phyloP scores from a whole-genome alignment of 345 rosid genomes.

The Hibiscus tridactylites region DNA sequence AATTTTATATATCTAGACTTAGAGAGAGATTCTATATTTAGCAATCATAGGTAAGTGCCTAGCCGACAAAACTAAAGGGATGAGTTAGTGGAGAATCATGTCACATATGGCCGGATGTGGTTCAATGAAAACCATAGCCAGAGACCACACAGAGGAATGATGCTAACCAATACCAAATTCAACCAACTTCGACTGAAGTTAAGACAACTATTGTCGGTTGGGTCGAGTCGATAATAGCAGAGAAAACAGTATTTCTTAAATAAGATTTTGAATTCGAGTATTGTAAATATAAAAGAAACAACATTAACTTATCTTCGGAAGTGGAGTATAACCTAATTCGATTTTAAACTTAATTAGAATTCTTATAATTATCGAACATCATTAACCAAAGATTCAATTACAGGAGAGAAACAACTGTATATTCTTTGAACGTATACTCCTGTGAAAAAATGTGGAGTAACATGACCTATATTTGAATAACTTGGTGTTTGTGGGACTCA shows the following conservation, averaged over 20 bases:
- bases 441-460: background rate
- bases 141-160: background rate
- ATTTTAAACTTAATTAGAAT: too few species aligned
- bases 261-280: too few species aligned
- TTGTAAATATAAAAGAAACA: too few species aligned
- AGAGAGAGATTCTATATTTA: background rate
- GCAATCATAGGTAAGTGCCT: conserved; percentile 18
- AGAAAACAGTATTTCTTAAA: too few species aligned
- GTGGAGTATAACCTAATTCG: too few species aligned
- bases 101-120: background rate
- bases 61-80: conserved; percentile 35
- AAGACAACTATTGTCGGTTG: too few species aligned
- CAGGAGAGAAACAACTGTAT: background rate
- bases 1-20: too few species aligned
- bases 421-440: background rate
- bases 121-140: background rate
- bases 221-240: too few species aligned
- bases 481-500: conserved; percentile 21
- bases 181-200: background rate
- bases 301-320: too few species aligned
- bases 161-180: conserved; percentile 16
- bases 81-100: conserved; percentile 28
- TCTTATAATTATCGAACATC: too few species aligned
- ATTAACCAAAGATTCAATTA: background rate
- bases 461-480: conserved; percentile 4